Evolutionary conservation across 495 filamentous ascomycete genomes (phyloP).

Genomic region (Penicillium goetzii): DNA sequence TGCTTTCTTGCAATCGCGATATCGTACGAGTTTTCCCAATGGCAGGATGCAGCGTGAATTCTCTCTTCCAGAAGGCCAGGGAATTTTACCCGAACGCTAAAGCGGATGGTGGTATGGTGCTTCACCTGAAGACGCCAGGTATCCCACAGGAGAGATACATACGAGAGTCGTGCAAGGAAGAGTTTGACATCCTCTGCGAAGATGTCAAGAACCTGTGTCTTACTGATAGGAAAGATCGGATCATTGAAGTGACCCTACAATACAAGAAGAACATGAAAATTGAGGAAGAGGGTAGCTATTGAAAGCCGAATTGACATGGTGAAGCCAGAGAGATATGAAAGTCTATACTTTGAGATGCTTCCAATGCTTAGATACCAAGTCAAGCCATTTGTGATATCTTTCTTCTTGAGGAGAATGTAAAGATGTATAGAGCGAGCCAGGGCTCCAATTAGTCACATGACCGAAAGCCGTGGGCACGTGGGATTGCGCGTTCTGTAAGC

Average conservation of each 20-base stretch:
- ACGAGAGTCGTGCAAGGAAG: conserved; percentile 28
- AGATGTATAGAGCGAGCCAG: background rate
- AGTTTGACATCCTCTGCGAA: conserved; percentile 25
- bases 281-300: no score
- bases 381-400: background rate
- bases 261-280: no score
- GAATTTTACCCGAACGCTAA: conserved; percentile 24
- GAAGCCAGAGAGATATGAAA: no score
- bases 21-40: conserved; percentile 19
- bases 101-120: background rate
- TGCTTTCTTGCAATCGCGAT: background rate
- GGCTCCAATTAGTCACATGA: conserved; percentile 15
- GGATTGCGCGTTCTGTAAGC: conserved; percentile 24
- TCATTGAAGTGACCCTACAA: background rate
- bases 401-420: background rate
- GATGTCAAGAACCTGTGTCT: background rate
- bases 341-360: no score
- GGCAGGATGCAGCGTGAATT: conserved; percentile 16
- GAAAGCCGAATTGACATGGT: no score
- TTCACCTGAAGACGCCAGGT: conserved; percentile 29
- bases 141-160: conserved; percentile 18
- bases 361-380: no score
- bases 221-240: background rate
- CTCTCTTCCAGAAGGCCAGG: conserved; percentile 1
- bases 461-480: conserved; percentile 19